Evolutionary conservation across 2,329 filamentous ascomycete genomes (phyloP).

Genomic region (Penicillium nordicum): DNA sequence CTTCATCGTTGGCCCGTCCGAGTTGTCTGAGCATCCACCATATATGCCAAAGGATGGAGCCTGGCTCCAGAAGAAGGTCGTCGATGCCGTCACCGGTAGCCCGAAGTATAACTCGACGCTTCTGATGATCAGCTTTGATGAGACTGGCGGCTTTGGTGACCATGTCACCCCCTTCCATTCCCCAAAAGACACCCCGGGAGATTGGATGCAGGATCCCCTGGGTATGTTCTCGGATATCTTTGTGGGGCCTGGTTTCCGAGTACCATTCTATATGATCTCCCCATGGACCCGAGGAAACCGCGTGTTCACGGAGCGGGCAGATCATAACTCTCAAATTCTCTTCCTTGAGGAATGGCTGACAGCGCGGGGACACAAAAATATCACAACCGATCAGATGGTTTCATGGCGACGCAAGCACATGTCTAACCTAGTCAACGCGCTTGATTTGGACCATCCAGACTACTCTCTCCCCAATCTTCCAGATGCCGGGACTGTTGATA

Average conservation of each 20-base stretch:
- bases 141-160: slow-evolving; percentile 56
- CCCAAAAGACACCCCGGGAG: slow-evolving; percentile 49
- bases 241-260: slow-evolving; percentile 48
- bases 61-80: slow-evolving; percentile 54
- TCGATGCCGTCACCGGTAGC: slow-evolving; percentile 50
- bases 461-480: slow-evolving; percentile 49
- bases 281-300: slow-evolving; percentile 54
- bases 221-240: slow-evolving; percentile 43
- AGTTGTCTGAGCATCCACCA: slow-evolving; percentile 54
- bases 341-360: slow-evolving; percentile 53
- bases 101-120: slow-evolving; percentile 50
- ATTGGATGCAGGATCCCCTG: slow-evolving; percentile 52
- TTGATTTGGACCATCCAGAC: slow-evolving; percentile 50
- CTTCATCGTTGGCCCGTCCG: slow-evolving; percentile 50
- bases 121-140: slow-evolving; percentile 52
- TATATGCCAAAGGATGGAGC: slow-evolving; percentile 53
- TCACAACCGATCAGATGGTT: slow-evolving; percentile 45
- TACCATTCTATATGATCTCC: slow-evolving; percentile 56
- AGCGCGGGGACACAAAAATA: slow-evolving; percentile 41
- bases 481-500: slow-evolving; percentile 43
- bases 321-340: slow-evolving; percentile 55
- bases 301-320: slow-evolving; percentile 54
- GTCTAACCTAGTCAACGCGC: slow-evolving; percentile 49
- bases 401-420: slow-evolving; percentile 48
- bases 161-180: slow-evolving; percentile 54